Base-by-base conservation (phyloP, 139 green algal genomes). In the Chlorella sorokiniana region DNA sequence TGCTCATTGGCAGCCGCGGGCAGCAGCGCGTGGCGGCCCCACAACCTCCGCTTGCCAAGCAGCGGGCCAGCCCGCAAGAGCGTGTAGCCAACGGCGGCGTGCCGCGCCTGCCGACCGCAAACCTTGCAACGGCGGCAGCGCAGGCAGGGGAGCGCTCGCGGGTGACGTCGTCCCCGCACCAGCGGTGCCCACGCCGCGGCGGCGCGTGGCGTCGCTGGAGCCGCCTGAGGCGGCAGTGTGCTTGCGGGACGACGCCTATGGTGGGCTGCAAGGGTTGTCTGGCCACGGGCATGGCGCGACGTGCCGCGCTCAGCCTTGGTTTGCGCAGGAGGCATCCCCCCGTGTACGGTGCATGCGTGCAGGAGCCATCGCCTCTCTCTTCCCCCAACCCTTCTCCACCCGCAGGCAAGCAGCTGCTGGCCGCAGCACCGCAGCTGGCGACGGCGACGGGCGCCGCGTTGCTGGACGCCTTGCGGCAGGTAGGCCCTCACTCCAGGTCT, bases 401-500 rank as follows among this genome's bases (percentile, higher is more conserved):
- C 33, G 54, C 73, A 79, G 73, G 73, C 73, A 68, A 63, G 73
- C 52, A 69, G 73, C 73, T 79, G 73, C 73, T 79, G 73, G 52
- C 35, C 18, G 51, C n/a, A n/a, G 73, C 73, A 20, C 73, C 73
- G 1, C 29, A 79, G 54, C 73, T 79, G 51, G 73, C 52, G 7
- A 18, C 37, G 25, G 51, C 69, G 52, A 35, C 52, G 1, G 73
- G 23, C 20, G 37, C 7, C 37, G 37, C 40, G 8, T 54, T 79
- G 52, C 52, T 79, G 25, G 73, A 68, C 10, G 54, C 29, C 10
- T 11, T 52, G 40, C 37, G 52, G 10, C 73, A 79, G 73, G 73
- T 79, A 51, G 37, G 71, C 7, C 23, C 3, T 10, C 35, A 27
- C 7, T 10, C 23, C 69, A 62, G 64, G 2, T 42, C 11, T 71